These are phyloP conservation scores for Claviceps fusiformis DNA, from an alignment of 2,329 filamentous ascomycete genomes.

Conservation along the genomic window DNA sequence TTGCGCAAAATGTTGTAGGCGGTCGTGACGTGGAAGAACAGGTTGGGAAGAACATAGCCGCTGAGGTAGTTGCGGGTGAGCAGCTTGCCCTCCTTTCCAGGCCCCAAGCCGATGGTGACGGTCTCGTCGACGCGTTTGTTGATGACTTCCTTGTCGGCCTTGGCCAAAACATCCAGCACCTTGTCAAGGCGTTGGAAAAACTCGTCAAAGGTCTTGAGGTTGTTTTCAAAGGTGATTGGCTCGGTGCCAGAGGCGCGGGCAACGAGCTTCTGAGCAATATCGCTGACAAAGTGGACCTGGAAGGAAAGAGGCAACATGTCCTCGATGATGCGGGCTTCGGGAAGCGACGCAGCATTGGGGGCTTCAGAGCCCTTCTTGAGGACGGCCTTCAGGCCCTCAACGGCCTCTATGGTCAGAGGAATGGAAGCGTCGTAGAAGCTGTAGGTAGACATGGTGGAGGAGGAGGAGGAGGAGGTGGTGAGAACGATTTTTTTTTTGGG, in stretches of 20 bases:
- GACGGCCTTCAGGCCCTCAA: conserved; percentile 20
- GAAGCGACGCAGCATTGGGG: conserved; percentile 18
- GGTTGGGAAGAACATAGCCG: conserved; percentile 40
- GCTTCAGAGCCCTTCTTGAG: conserved; percentile 23
- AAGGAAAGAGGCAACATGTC: conserved; percentile 31
- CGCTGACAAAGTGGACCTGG: conserved; percentile 23
- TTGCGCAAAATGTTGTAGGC: conserved; percentile 48
- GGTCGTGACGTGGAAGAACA: conserved; percentile 49
- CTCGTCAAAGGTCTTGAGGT: conserved; percentile 21
- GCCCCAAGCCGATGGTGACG: conserved; percentile 19
- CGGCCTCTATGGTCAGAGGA: conserved; percentile 16
- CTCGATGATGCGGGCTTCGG: conserved; percentile 19
- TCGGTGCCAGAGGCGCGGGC: conserved; percentile 20
- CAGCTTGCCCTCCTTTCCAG: conserved; percentile 14
- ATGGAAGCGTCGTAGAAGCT: conserved; percentile 29
- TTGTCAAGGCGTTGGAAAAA: conserved; percentile 21
- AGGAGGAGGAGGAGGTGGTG: not conserved
- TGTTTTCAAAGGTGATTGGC: conserved; percentile 12
- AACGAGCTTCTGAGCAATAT: conserved; percentile 18
- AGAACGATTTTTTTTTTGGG: not conserved
- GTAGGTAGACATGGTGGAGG: conserved; percentile 19
- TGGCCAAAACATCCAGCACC: conserved; percentile 16
- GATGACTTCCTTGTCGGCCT: conserved; percentile 20
- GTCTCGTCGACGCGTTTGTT: conserved; percentile 16
- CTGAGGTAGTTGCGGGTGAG: conserved; percentile 27